Evolutionary conservation across 1,139 yeast genomes (phyloP), one percentile per base, ranked within the genome.

Genomic region (Yamadazyma trypodendri): DNA sequence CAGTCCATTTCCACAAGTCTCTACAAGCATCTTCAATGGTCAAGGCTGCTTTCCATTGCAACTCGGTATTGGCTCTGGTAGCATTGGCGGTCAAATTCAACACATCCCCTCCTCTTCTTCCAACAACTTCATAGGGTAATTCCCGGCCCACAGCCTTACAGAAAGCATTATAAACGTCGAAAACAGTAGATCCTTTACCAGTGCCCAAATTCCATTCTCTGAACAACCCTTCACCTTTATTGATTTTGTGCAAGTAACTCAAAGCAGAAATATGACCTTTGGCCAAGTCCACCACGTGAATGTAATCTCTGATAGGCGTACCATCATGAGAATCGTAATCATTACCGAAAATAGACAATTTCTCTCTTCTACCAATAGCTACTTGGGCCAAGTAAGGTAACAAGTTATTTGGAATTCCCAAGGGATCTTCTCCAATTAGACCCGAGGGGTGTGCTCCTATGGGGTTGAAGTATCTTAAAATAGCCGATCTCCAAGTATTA

Each of bases 361-460:
- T 79, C 28, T 79, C 82, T 41, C 86, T 70, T 55, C 87, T 74
- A 23, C 88, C 88, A 41, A 77, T 73, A 12, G 92, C 92, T 13
- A 84, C 90, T 60, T 84, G 90, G 5, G 90, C 85, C 56, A 84
- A 70, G 56, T 66, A 82, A 2, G 94, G 94, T 49, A 85, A 68
- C 51, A 85, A 64, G 52, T 85, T 85, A 61, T 84, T 84, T 40
- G 92, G 92, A 37, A 79, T 72, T 20, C 90, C 90, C 43, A 79
- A 65, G 3, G 94, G 92, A 56, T 84, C 90, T 55, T 85, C 94
- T 30, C 94, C 94, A 49, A 85, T 69, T 27, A 79, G 61, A 6
- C 94, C 94, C 2, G 88, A 79, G 3, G 90, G 87, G 55, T 85
- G 94, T 11, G 94, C 92, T 24, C 95, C 95, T 52, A 84, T 83